Evolutionary conservation across 805 yeast genomes (phyloP), one percentile per base, ranked within the genome.

Genomic region (Wickerhamomyces pijperi): DNA sequence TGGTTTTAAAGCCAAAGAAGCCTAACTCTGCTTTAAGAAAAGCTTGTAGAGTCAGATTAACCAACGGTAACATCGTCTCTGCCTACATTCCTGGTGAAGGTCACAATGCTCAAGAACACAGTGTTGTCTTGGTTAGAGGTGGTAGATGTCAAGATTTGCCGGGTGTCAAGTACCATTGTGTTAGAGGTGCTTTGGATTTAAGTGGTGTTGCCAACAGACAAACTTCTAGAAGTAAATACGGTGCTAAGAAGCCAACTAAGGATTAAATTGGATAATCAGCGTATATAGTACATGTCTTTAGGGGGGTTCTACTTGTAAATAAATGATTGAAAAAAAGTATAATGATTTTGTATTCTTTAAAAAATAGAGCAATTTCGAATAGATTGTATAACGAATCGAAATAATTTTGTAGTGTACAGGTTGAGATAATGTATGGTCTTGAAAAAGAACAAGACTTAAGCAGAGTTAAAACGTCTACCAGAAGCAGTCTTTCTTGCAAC

Each of bases 11-110:
- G 61, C 99, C 99, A 35, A 92, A 92, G 68, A 92, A 92, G 60
- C 99, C 99, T 28, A 92, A 92, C 67, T 90, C 97, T 34, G 97
- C 99, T 16, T 90, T 88, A 64, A 76, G 99, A 65, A 92, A 92
- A 61, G 95, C 94, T 36, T 87, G 94, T 46, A 82, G 97, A 67
- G 97, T 92, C 18, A 75, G 95, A 62, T 70, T 92, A 44, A 74
- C 94, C 11, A 90, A 84, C 53, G 98, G 97, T 20, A 81, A 79
- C 47, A 78, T 84, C 37, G 74, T 92, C 15, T 79, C 90, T 35
- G 96, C 96, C 1, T 88, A 87, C 59, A 92, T 92, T 42, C 96
- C 97, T 14, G 99, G 99, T 40, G 97, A 92, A 58, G 98, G 99
- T 17, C 98, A 92, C 62, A 92, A 92, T 56, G 81, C 94, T 18